Conservation (phyloP, 2,329 filamentous ascomycete species). For the Emmonsiellopsis sp. region DNA sequence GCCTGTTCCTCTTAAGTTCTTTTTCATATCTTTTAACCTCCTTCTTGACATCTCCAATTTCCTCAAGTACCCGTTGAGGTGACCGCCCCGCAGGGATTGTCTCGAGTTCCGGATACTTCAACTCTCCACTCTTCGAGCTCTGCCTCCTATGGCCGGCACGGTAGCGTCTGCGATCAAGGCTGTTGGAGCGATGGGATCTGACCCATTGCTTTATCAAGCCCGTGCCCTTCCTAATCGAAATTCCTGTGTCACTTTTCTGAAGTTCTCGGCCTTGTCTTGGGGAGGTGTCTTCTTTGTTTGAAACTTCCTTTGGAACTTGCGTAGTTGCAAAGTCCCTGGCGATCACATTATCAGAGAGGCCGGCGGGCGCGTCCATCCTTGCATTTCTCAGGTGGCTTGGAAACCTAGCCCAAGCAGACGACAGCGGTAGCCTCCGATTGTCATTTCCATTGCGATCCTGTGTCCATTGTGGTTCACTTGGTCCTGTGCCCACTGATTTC, state of each 20-base stretch:
- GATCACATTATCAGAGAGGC: slow-evolving; percentile 11
- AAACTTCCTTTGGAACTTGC: neutral
- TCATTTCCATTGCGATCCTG: neutral
- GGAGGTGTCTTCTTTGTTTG: neutral
- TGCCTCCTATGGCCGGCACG: slow-evolving; percentile 11
- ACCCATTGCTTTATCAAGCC: slow-evolving; percentile 8
- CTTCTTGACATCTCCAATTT: slow-evolving; percentile 10
- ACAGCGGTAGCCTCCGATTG: slow-evolving; percentile 1
- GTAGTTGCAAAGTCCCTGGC: slow-evolving; percentile 13
- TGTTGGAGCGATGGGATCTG: slow-evolving; percentile 4
- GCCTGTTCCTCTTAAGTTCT: neutral
- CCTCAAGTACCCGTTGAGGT: slow-evolving; percentile 7
- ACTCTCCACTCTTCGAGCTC: slow-evolving; percentile 8
- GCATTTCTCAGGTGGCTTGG: slow-evolving; percentile 12
- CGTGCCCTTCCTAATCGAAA: slow-evolving; percentile 5
- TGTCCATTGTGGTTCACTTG: too few species aligned
- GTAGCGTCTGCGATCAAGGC: slow-evolving; percentile 9
- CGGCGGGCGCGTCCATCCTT: slow-evolving; percentile 8
- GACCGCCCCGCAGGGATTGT: slow-evolving; percentile 6
- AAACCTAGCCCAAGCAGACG: slow-evolving; percentile 14
- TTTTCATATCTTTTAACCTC: slow-evolving; percentile 6
- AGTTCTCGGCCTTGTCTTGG: neutral
- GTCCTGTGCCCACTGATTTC: too few species aligned
- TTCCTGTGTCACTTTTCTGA: neutral
- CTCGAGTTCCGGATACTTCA: slow-evolving; percentile 12